Evolutionary conservation across 176 grass and related monocot species (phyloP), one percentile per base, ranked within the genome.

Genomic region (Oryza nivara): DNA sequence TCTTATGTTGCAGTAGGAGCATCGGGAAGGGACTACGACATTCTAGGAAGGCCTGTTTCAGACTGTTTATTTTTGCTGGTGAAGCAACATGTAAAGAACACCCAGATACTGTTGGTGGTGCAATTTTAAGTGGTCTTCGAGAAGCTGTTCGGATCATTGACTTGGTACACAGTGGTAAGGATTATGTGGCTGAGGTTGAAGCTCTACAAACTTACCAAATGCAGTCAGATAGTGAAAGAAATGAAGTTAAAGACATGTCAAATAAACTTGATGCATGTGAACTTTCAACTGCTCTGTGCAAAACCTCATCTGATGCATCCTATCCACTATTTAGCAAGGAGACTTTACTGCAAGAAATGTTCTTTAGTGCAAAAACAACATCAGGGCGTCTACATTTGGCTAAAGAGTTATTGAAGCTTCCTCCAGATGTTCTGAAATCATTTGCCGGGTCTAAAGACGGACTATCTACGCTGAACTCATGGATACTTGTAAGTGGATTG

Each of bases 91-190:
- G 96, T 86, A 99, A 99, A 79, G 96, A 99, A 45, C 90, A 99
- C 77, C 96, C 96, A 87, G 96, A 99, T 90, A 99, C 96, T 84
- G 96, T 99, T 81, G 96, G 96, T 87, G 96, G 96, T 83, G 96
- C 96, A 83, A 96, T 99, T 91, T 89, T 99, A 74, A 99, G 96
- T 92, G 96, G 96, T 69, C 73, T 99, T 80, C 89, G 96, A 87
- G 96, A 99, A 92, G 92, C 93, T 78, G 90, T 96, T 70, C 89
- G 96, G 25, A 96, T 99, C 78, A 92, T 94, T 75, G 93, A 96
- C 77, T 84, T 99, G 65, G 75, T 94, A 61, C 74, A 80, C 75
- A 93, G 68, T 88, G 93, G 93, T 44, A 92, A 88, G 25, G 96
- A 99, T 80, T 96, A 92, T 79, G 65, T 99, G 28, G 91, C 93